phyloP scores from a whole-genome alignment of 768 basidiomycete genomes.

The Lentinula lateritia region DNA sequence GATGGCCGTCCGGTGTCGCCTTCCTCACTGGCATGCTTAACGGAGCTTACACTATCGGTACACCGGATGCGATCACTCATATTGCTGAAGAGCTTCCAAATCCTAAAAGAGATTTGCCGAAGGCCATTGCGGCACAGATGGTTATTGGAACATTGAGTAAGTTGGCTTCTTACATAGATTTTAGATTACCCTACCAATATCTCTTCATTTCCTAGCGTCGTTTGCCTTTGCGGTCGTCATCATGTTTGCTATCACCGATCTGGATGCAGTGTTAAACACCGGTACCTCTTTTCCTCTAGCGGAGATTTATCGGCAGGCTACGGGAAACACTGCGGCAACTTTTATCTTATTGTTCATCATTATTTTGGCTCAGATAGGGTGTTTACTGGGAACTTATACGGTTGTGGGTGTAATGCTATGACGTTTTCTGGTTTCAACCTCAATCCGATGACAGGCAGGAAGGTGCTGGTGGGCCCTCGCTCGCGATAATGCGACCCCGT shows the following conservation, averaged over 20 bases:
- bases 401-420: slow-evolving; percentile 3
- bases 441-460: slow-evolving; percentile 6
- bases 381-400: slow-evolving; percentile 8
- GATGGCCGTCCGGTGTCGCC: slow-evolving; percentile 12
- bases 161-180: not conserved
- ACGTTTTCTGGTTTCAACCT: not conserved
- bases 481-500: slow-evolving; percentile 13
- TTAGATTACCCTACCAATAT: not conserved
- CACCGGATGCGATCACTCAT: slow-evolving; percentile 13
- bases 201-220: slow-evolving; percentile 3
- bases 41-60: slow-evolving; percentile 13
- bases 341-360: slow-evolving; percentile 10
- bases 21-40: slow-evolving; percentile 14
- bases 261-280: slow-evolving; percentile 12
- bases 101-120: slow-evolving; percentile 11
- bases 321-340: slow-evolving; percentile 10
- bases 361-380: slow-evolving; percentile 8
- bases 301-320: slow-evolving; percentile 10
- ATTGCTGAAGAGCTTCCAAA: slow-evolving; percentile 13
- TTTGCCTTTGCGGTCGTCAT: slow-evolving; percentile 9
- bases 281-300: slow-evolving; percentile 12
- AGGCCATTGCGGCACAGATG: slow-evolving; percentile 12
- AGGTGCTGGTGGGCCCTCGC: slow-evolving; percentile 12
- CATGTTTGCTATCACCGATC: slow-evolving; percentile 12
- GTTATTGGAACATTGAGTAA: slow-evolving; percentile 8